Conservation (phyloP, 2,329 filamentous ascomycete species). For the Zymoseptoria crescenta region DNA sequence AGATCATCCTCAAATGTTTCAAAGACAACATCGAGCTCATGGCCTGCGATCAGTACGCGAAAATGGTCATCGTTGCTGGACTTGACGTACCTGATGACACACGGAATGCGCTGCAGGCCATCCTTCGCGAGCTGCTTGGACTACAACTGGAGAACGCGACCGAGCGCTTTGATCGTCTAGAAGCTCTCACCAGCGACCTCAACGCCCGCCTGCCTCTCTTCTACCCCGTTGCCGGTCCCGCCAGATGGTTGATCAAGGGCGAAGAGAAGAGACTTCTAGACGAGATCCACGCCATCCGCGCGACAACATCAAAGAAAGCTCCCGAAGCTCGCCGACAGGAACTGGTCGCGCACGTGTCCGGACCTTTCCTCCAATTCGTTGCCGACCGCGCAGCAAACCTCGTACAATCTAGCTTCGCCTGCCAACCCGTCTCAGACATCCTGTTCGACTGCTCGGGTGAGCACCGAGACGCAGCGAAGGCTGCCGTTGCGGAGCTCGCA, state of each 20-base stretch:
- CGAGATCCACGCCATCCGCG: slow-evolving; percentile 71
- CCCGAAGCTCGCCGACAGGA: slow-evolving; percentile 66
- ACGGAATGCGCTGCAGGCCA: slow-evolving; percentile 72
- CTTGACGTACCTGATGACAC: slow-evolving; percentile 95
- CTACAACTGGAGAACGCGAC: slow-evolving; percentile 46
- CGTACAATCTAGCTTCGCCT: slow-evolving; percentile 69
- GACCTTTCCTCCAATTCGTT: slow-evolving; percentile 67
- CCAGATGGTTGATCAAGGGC: slow-evolving; percentile 55
- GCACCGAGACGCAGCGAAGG: slow-evolving; percentile 54
- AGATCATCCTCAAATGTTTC: slow-evolving; percentile 78
- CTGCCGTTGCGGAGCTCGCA: slow-evolving; percentile 51
- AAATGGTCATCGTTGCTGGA: slow-evolving; percentile 73
- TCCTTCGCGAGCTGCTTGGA: slow-evolving; percentile 78
- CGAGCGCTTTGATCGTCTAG: slow-evolving; percentile 42
- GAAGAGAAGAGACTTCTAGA: slow-evolving; percentile 61
- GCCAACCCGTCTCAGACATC: slow-evolving; percentile 76
- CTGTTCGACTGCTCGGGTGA: slow-evolving; percentile 69
- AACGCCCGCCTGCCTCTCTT: slow-evolving; percentile 61
- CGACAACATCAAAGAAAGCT: slow-evolving; percentile 88
- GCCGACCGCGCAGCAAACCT: slow-evolving; percentile 60
- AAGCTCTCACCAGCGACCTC: slow-evolving; percentile 61
- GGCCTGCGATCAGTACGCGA: slow-evolving; percentile 70
- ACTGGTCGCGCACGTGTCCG: slow-evolving; percentile 64
- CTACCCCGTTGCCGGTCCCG: slow-evolving; percentile 65
- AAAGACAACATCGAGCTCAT: slow-evolving; percentile 83